A percentile compares a stretch with the other conserved stretches of the same genome.
These are phyloP conservation scores for Spathaspora arborariae DNA, from an alignment of 805 yeast species.

Conservation along the genomic window DNA sequence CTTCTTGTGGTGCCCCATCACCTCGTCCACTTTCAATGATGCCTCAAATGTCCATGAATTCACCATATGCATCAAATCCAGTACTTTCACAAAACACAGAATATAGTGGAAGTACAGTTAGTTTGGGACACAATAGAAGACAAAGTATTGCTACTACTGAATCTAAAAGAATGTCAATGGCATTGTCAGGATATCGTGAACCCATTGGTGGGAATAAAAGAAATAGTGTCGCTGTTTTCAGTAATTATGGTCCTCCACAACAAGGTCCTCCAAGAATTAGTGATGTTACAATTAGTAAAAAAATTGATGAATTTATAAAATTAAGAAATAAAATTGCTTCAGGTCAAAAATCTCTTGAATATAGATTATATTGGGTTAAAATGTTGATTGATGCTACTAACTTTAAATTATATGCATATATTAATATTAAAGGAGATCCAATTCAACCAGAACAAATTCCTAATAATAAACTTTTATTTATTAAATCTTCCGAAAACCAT, in stretches of 20 bases:
- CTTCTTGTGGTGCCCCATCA: neutral
- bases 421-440: constrained; percentile 40
- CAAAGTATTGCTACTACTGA: constrained; percentile 17
- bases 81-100: constrained; percentile 18
- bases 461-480: constrained; percentile 30
- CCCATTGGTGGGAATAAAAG: constrained; percentile 3
- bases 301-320: constrained; percentile 30
- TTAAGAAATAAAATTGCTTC: constrained; percentile 35
- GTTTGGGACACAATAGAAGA: constrained; percentile 9
- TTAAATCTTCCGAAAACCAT: constrained; percentile 37
- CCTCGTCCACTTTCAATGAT: constrained; percentile 2
- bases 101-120: constrained; percentile 7
- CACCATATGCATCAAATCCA: constrained; percentile 9
- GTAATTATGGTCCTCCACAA: constrained; percentile 4
- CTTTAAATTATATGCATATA: constrained; percentile 34
- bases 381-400: constrained; percentile 39
- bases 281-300: constrained; percentile 25
- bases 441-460: constrained; percentile 26
- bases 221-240: constrained; percentile 10
- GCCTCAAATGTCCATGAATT: neutral
- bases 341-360: constrained; percentile 40
- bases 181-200: neutral
- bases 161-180: constrained; percentile 13
- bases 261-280: constrained; percentile 8
- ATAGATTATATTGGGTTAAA: constrained; percentile 39